Evolutionary conservation across 768 basidiomycete species (phyloP), one percentile per base, ranked within the genome.

Genomic region (Phaffia australis): DNA sequence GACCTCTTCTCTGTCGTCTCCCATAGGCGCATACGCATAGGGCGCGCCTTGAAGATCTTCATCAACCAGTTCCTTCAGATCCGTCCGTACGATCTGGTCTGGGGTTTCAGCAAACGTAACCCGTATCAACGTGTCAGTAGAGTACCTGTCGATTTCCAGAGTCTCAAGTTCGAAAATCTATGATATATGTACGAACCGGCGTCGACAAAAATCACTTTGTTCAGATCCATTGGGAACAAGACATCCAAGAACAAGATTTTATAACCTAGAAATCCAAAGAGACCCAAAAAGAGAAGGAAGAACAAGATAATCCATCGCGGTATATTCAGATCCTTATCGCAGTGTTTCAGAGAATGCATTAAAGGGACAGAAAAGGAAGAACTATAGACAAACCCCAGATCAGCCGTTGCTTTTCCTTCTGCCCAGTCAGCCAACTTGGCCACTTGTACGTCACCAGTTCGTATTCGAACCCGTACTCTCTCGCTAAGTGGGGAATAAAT

Each of bases 241-340:
- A 98, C 93, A 72, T 99, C 95, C 19, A 99, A 83, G 83, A 99
- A 99, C 52, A 99, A 85, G 70, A 99, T 99, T 79, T 99, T 98
- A 81, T 98, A 99, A n/a, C 0, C 78, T 78, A 68, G 6, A 35
- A 32, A 54, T 9, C 29, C 52, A 54, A 54, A 30, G 52, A 23
- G 4, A n/a, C n/a, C n/a, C n/a, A n/a, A n/a, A n/a, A n/a, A n/a
- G n/a, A n/a, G n/a, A n/a, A 3, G n/a, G 19, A 32, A 29, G 35
- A 60, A 51, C 21, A 42, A 25, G 14, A 30, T n/a, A 19, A 56
- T 42, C 64, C 25, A n/a, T 3, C n/a, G 29, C 0, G 1, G 7
- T 2, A 16, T 19, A 5, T 5, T 15, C 7, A 46, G 30, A 19
- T 16, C n/a, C 11, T 2, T 32, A 48, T 60, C 61, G 62, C 14